phyloP scores from a whole-genome alignment of 345 rosid species.

The Acer yangbiense region DNA sequence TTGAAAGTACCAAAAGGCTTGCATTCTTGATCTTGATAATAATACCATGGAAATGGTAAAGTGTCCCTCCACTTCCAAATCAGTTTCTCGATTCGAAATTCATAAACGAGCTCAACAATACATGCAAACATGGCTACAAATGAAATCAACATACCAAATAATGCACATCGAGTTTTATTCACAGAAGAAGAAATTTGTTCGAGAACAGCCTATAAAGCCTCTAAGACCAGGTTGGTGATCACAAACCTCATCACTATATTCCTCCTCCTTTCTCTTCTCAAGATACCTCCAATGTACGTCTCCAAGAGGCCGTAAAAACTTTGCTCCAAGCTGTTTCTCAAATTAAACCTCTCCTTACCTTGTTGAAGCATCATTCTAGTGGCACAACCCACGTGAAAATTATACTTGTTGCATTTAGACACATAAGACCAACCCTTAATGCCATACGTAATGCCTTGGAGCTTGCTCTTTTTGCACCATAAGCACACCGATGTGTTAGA shows the following conservation, averaged over 20 bases:
- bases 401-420: no score
- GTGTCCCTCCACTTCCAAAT: neutral
- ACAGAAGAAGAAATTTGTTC: neutral
- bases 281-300: neutral
- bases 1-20: neutral
- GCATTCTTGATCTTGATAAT: neutral
- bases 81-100: neutral
- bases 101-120: conserved; percentile 4
- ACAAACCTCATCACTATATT: neutral
- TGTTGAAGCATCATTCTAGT: no score
- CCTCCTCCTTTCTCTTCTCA: neutral
- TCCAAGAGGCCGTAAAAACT: no score
- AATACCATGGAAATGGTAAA: neutral
- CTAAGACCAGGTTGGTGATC: conserved; percentile 1
- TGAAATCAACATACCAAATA: conserved; percentile 13
- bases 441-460: no score
- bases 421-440: no score
- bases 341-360: no score
- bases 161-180: neutral
- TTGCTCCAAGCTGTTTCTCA: no score
- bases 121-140: conserved; percentile 1
- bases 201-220: conserved; percentile 5
- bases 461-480: no score
- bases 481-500: no score
- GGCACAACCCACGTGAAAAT: no score